Evolutionary conservation across 768 basidiomycete genomes (phyloP), one percentile per base, ranked within the genome.

Genomic region (Mycena maculata): DNA sequence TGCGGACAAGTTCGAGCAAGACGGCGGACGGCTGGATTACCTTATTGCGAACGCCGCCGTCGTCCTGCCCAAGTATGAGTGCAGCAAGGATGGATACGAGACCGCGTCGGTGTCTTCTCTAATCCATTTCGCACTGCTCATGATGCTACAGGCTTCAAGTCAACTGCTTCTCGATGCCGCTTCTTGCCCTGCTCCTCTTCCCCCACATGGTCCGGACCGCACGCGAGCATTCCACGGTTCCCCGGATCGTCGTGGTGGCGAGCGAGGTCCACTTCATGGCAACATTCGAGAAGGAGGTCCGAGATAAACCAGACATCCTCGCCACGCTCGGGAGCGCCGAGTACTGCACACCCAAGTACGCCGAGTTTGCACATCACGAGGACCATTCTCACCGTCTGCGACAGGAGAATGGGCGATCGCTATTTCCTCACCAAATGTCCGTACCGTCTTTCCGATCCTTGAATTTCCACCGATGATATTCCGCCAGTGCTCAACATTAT

Each of bases 41-140:
- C 63, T 83, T 22, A 67, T 81, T 23, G 72, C 72, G 7, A 80
- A 79, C 42, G 81, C 79, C 1, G 80, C 76, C 10, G 56, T 74
- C 10, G 38, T 72, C 7, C 18, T 49, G 5, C 54, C 63, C 1
- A 61, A 20, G 27, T 79, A 75, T 49, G 49, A 72, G 16, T 33
- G 47, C n/a, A 78, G 79, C 0, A 57, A 42, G 1, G 73, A 82
- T 60, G 80, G 79, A 6, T 82, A 78, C 78, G 82, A 83, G 62
- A 65, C 61, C 10, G 58, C 55, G 71, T 72, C 11, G 20, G 68
- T 57, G 36, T 61, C 20, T 25, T 42, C 36, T 15, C n/a, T 22
- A 23, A n/a, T 20, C 28, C 25, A 11, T 16, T 31, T 15, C 8
- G 22, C 15, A n/a, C 41, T 49, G 36, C 44, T 25, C 44, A 20